Conservation (phyloP, 1,139 yeast genomes). For the Debaryomycetaceae sp. region DNA sequence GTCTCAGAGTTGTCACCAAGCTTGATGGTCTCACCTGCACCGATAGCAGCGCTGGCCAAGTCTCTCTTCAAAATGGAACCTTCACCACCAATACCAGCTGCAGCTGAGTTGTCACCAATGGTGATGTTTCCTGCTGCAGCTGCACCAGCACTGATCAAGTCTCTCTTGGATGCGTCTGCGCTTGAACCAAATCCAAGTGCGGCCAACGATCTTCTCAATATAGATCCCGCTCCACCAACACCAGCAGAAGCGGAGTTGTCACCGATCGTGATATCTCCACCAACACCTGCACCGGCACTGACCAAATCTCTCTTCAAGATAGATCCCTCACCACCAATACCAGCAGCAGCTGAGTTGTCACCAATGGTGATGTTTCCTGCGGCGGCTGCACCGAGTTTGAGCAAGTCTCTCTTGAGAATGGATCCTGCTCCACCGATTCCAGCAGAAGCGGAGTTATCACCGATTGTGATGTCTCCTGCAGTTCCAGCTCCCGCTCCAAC, state of each 20-base stretch:
- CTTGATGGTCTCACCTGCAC: background rate
- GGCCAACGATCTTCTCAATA: too few relatives aligned
- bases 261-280: background rate
- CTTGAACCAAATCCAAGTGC: too few relatives aligned
- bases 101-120: background rate
- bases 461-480: background rate
- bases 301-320: background rate
- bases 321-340: background rate
- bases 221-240: background rate
- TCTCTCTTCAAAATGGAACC: background rate
- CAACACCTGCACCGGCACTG: background rate
- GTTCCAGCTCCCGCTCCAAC: background rate
- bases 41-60: background rate
- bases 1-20: background rate
- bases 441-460: background rate
- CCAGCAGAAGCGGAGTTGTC: background rate
- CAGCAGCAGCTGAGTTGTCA: background rate
- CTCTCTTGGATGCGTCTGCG: too few relatives aligned
- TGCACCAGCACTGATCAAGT: background rate
- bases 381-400: background rate
- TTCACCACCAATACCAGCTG: background rate
- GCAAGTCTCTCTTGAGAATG: background rate
- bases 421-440: background rate
- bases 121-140: background rate
- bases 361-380: background rate